Conservation (phyloP, 2,329 filamentous ascomycete species). For the Aspergillus sp. region DNA sequence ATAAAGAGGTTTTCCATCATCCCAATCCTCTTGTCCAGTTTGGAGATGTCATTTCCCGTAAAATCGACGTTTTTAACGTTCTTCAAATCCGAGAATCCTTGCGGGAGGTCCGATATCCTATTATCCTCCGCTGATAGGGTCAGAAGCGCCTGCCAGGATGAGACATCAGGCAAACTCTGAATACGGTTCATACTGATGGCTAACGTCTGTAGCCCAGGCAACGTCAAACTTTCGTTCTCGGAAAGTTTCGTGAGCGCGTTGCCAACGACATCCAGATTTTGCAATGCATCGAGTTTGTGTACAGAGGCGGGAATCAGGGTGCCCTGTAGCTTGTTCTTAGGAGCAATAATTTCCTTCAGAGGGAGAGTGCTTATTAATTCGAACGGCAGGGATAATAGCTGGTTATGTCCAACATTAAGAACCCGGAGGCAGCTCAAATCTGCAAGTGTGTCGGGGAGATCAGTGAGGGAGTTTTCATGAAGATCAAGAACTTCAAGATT, state of each 20-base stretch:
- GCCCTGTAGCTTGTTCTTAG: slow-evolving; percentile 76
- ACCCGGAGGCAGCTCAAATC: slow-evolving; percentile 68
- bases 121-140: slow-evolving; percentile 82
- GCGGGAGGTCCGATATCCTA: slow-evolving; percentile 70
- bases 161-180: slow-evolving; percentile 68
- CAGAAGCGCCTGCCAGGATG: slow-evolving; percentile 70
- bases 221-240: slow-evolving; percentile 51
- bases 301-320: slow-evolving; percentile 67
- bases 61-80: slow-evolving; percentile 77
- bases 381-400: slow-evolving; percentile 69
- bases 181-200: slow-evolving; percentile 81
- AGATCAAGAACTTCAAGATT: slow-evolving; percentile 80
- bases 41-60: slow-evolving; percentile 77
- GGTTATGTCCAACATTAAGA: slow-evolving; percentile 79
- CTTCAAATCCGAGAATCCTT: slow-evolving; percentile 67
- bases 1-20: slow-evolving; percentile 75
- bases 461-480: slow-evolving; percentile 73
- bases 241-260: slow-evolving; percentile 66
- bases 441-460: slow-evolving; percentile 66
- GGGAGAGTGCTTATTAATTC: slow-evolving; percentile 66
- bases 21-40: slow-evolving; percentile 73
- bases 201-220: slow-evolving; percentile 73
- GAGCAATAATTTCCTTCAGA: slow-evolving; percentile 69
- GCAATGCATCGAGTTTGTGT: slow-evolving; percentile 61
- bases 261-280: slow-evolving; percentile 72